These are phyloP conservation scores for Elaphomyces granulatus DNA, from an alignment of 495 filamentous ascomycete species.

Conservation along the genomic window DNA sequence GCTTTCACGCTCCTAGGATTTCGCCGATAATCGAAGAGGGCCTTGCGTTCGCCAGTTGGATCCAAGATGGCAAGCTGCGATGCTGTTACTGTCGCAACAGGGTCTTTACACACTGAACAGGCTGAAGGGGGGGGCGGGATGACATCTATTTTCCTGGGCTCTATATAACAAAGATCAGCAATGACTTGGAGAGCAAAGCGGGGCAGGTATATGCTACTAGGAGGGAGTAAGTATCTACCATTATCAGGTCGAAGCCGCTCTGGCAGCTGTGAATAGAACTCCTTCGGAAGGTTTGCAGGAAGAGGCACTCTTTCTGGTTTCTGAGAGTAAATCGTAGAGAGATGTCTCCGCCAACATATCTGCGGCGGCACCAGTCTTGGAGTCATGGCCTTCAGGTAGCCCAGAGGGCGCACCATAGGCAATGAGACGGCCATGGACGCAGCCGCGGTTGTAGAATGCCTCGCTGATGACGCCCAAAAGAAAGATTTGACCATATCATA, in stretches of 20 bases:
- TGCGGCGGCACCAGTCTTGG: slow-evolving; percentile 31
- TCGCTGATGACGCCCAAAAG: too few species aligned
- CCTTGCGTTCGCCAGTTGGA: slow-evolving; percentile 63
- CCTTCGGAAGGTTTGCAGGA: slow-evolving; percentile 26
- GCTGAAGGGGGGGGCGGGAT: slow-evolving; percentile 37
- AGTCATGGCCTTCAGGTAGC: slow-evolving; percentile 48
- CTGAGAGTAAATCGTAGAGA: slow-evolving; percentile 28
- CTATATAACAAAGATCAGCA: slow-evolving; percentile 16
- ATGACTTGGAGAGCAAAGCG: too few species aligned
- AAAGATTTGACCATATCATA: too few species aligned
- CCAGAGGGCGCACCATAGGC: slow-evolving; percentile 47
- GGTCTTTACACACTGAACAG: slow-evolving; percentile 37
- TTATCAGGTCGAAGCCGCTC: slow-evolving; percentile 21
- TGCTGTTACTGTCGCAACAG: slow-evolving; percentile 44
- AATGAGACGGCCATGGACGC: slow-evolving; percentile 46
- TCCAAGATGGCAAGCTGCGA: slow-evolving; percentile 62
- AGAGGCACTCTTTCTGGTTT: slow-evolving; percentile 24
- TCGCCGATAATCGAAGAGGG: slow-evolving; percentile 57
- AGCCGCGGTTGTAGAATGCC: too few species aligned
- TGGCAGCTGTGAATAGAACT: slow-evolving; percentile 31
- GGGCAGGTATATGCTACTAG: neutral
- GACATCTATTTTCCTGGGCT: slow-evolving; percentile 35
- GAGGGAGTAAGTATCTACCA: slow-evolving; percentile 13
- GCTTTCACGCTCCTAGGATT: slow-evolving; percentile 60
- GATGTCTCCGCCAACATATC: slow-evolving; percentile 19